phyloP scores from a whole-genome alignment of 106 monocot genomes.

The Alisma plantagoaquatica region DNA sequence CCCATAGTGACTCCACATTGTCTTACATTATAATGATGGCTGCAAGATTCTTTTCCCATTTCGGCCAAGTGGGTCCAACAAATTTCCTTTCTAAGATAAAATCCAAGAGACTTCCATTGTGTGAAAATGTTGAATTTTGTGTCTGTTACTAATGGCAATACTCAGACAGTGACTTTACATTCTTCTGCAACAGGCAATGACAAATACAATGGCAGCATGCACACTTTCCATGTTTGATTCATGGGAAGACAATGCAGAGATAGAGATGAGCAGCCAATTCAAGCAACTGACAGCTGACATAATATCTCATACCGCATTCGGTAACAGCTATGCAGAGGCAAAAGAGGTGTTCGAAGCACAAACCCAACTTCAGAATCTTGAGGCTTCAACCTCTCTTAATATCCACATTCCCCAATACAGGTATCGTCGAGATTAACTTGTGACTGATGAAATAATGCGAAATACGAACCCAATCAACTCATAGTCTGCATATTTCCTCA shows the following conservation, averaged over 20 bases:
- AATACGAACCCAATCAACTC: too few relatives aligned
- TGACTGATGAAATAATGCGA: too few relatives aligned
- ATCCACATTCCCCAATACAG: too few relatives aligned
- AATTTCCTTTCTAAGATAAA: background rate
- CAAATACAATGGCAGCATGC: slow-evolving; percentile 3
- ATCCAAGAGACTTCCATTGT: too few relatives aligned
- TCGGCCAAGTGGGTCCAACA: background rate
- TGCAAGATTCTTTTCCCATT: background rate
- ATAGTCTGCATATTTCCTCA: background rate
- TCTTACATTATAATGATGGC: background rate
- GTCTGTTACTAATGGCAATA: background rate
- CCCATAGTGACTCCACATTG: background rate
- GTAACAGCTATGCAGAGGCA: slow-evolving; percentile 41
- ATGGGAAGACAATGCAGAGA: slow-evolving; percentile 1
- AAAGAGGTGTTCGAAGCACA: slow-evolving; percentile 52
- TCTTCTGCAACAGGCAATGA: background rate
- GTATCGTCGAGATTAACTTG: too few relatives aligned
- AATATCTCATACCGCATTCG: slow-evolving; percentile 54
- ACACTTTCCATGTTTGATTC: slow-evolving; percentile 5
- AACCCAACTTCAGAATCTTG: slow-evolving; percentile 19
- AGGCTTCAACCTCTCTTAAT: too few relatives aligned
- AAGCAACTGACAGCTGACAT: slow-evolving; percentile 48
- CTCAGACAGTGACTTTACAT: background rate
- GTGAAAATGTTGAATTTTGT: background rate
- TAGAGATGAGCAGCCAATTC: slow-evolving; percentile 17